Conservation (phyloP, 2,329 filamentous ascomycete species). For the Monosporascus sp. region DNA sequence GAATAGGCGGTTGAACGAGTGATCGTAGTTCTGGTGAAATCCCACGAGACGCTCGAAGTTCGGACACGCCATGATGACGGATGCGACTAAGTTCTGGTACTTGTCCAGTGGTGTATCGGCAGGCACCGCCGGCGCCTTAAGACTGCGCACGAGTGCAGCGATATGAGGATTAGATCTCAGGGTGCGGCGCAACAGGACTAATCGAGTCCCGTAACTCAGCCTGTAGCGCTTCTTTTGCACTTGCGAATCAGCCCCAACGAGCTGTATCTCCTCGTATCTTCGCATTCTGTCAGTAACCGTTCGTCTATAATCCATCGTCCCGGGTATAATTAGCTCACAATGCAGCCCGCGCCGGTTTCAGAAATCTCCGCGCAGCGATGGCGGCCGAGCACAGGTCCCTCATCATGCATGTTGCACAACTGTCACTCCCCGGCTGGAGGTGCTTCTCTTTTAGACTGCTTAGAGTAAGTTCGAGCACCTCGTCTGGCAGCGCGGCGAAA, state of each 20-base stretch:
- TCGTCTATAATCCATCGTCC: too few relatives aligned
- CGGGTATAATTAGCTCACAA: conserved; percentile 35
- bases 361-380: conserved; percentile 46
- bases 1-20: conserved; percentile 51
- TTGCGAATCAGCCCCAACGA: conserved; percentile 52
- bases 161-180: conserved; percentile 48
- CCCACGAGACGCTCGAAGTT: conserved; percentile 57
- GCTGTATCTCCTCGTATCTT: conserved; percentile 54
- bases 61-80: conserved; percentile 60
- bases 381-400: conserved; percentile 51
- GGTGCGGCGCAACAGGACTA: conserved; percentile 54
- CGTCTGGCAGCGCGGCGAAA: conserved; percentile 52
- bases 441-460: conserved; percentile 49
- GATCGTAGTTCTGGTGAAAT: conserved; percentile 48
- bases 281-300: conserved; percentile 5
- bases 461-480: conserved; percentile 54
- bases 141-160: conserved; percentile 49
- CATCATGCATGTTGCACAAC: conserved; percentile 63
- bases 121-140: conserved; percentile 51
- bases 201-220: conserved; percentile 44
- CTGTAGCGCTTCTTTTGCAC: conserved; percentile 55
- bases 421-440: conserved; percentile 40
- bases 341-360: conserved; percentile 44
- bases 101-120: conserved; percentile 37
- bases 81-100: conserved; percentile 55